Base-by-base conservation (phyloP, 352 stramenopile species). In the Globisporangium ultimum region DNA sequence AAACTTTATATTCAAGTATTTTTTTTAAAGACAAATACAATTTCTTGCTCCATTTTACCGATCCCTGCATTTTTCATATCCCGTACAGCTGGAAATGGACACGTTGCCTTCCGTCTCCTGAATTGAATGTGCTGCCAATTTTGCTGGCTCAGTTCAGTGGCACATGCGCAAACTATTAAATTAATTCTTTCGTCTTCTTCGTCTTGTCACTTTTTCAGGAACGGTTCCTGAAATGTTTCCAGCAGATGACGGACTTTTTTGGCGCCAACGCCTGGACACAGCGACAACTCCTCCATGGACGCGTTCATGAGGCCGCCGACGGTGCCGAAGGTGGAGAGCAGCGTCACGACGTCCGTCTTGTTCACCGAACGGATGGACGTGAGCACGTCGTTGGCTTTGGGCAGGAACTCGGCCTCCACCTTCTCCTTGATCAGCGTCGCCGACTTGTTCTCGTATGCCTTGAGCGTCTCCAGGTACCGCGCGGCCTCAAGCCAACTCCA, bases 391-490 rank as follows among this genome's bases (percentile, higher is more conserved):
- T 94, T 88, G 8, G 96, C 86, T 66, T 97, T 93, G 0, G 86
- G 73, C 17, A 98, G 69, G 60, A 97, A 97, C 55, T 95, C 91
- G 15, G 76, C 76, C 56, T 98, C 82, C 14, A 98, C 81, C 63
- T 95, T 89, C 66, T 98, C 95, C 74, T 98, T 95, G 60, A 99
- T 98, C 22, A 91, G 81, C 28, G 82, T 88, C 32, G 93, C 87
- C 72, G 97, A 91, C 67, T 98, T 98, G 57, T 97, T 93, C 68
- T 99, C 95, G 63, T 98, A 97, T 14, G 84, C 80, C 74, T 98
- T 98, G 54, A 98, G 91, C 20, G 96, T 98, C 80, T 99, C 96
- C 11, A 99, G 60, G 67, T 99, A 99, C 38, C 96, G 76, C 49
- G 94, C 96, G 34, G 89, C 91, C 69, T 99, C 96, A 62, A 89